A percentile compares a stretch with the other conserved stretches of the same genome.
Evolutionary conservation across 208 protist species (phyloP).

Genomic region (Acanthamoeba castellanii): DNA sequence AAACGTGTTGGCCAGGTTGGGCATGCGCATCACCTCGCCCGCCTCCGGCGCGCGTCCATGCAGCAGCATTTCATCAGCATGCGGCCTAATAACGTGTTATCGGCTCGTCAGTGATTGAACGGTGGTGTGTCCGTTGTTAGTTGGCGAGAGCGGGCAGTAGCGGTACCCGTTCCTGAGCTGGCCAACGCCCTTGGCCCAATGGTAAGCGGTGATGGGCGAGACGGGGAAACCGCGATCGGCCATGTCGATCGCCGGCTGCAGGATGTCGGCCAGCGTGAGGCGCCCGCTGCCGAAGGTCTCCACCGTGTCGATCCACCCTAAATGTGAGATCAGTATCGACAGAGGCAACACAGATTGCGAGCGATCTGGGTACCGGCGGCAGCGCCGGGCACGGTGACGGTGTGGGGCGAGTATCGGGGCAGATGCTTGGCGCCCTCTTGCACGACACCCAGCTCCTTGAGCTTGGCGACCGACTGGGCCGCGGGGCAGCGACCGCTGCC

Average conservation of each 20-base stretch:
- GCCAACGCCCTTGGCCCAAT: conserved; percentile 61
- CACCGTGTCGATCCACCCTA: conserved; percentile 86
- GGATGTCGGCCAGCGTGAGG: conserved; percentile 79
- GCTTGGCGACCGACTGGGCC: conserved; percentile 74
- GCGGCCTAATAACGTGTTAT: not conserved
- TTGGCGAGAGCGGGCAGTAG: not conserved
- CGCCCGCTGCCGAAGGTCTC: conserved; percentile 83
- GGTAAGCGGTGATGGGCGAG: conserved; percentile 57
- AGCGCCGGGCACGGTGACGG: conserved; percentile 88
- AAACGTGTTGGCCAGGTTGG: conserved; percentile 85
- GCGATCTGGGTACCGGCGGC: not conserved
- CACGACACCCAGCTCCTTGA: conserved; percentile 24
- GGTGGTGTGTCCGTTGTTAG: too few species aligned
- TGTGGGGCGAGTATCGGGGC: conserved; percentile 43
- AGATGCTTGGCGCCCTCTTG: conserved; percentile 1
- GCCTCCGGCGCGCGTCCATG: conserved; percentile 71
- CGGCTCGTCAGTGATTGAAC: not conserved
- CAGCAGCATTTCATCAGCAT: conserved; percentile 73
- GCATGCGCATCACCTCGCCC: conserved; percentile 83
- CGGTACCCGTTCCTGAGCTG: conserved; percentile 49
- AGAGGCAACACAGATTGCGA: not conserved
- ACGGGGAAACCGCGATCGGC: conserved; percentile 84
- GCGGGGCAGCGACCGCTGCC: conserved; percentile 83
- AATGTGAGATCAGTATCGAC: not conserved
- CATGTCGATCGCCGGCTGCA: conserved; percentile 85